These are phyloP conservation scores for Geosmithia morbida DNA, from an alignment of 2,329 filamentous ascomycete species.

Conservation along the genomic window DNA sequence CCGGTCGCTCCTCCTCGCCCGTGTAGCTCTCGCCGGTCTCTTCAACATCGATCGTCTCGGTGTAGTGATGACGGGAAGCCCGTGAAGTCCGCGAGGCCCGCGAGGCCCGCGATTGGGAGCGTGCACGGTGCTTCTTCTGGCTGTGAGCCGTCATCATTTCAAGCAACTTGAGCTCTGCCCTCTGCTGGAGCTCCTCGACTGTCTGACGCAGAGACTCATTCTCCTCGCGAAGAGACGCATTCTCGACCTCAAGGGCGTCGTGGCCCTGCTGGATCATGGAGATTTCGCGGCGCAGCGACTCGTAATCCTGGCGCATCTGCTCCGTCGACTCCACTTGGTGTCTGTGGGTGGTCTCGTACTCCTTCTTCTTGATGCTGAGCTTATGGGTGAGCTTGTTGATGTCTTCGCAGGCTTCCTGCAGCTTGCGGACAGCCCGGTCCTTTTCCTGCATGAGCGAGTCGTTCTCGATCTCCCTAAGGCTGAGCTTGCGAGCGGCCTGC, in stretches of 20 bases:
- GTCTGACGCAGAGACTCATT: slow-evolving; percentile 23
- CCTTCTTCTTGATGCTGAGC: slow-evolving; percentile 23
- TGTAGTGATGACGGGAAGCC: neutral
- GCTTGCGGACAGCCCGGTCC: slow-evolving; percentile 48
- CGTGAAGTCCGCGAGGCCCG: neutral
- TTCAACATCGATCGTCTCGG: neutral
- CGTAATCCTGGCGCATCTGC: slow-evolving; percentile 21
- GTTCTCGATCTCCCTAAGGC: slow-evolving; percentile 47
- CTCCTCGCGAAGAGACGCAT: slow-evolving; percentile 22
- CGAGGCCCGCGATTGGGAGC: neutral
- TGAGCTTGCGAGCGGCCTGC: slow-evolving; percentile 45
- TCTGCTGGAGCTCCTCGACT: slow-evolving; percentile 20
- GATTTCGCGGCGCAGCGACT: slow-evolving; percentile 24
- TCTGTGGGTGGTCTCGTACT: slow-evolving; percentile 25
- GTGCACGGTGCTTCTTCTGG: neutral
- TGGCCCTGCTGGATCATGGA: slow-evolving; percentile 22
- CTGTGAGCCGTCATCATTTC: slow-evolving; percentile 4
- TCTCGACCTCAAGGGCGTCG: slow-evolving; percentile 22
- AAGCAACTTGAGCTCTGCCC: slow-evolving; percentile 19
- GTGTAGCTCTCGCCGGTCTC: neutral
- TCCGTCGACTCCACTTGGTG: slow-evolving; percentile 22
- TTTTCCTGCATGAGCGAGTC: slow-evolving; percentile 49
- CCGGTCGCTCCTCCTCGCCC: neutral
- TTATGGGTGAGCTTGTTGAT: slow-evolving; percentile 34
- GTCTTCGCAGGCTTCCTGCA: slow-evolving; percentile 44